A percentile compares a stretch with the other conserved stretches of the same genome.
These are phyloP conservation scores for Aspergillus quadrilineatus DNA, from an alignment of 2,329 filamentous ascomycete genomes.

Conservation along the genomic window DNA sequence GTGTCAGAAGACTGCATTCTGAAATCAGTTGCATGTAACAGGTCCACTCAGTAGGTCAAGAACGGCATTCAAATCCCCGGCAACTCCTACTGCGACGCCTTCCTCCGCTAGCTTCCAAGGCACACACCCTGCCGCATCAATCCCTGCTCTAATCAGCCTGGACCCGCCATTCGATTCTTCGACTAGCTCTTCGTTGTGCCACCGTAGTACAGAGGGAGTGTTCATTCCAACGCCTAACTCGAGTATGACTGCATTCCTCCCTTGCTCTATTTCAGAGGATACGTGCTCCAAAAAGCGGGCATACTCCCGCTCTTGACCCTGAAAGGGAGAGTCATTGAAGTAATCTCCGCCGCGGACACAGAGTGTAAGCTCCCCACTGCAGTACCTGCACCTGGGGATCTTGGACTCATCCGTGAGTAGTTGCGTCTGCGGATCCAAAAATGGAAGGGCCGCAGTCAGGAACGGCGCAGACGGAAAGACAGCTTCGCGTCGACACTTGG, in stretches of 20 bases:
- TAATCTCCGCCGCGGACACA: slow-evolving; percentile 25
- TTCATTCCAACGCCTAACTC: slow-evolving; percentile 26
- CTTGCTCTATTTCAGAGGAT: background rate
- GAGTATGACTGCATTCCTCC: slow-evolving; percentile 14
- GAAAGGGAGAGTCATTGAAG: slow-evolving; percentile 21
- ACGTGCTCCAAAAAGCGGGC: slow-evolving; percentile 7
- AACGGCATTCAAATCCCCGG: slow-evolving; percentile 14
- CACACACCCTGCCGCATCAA: slow-evolving; percentile 22
- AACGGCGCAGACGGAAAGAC: slow-evolving; percentile 20
- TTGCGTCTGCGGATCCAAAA: slow-evolving; percentile 19
- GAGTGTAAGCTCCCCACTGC: slow-evolving; percentile 19
- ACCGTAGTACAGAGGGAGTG: slow-evolving; percentile 23
- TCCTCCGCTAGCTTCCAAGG: slow-evolving; percentile 23
- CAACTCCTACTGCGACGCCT: slow-evolving; percentile 18
- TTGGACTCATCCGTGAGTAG: background rate
- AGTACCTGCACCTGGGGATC: slow-evolving; percentile 20
- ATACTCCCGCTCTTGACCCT: slow-evolving; percentile 16
- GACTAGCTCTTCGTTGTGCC: slow-evolving; percentile 24
- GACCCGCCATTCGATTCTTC: slow-evolving; percentile 7
- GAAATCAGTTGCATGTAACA: too few relatives aligned
- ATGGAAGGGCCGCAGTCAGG: slow-evolving; percentile 19
- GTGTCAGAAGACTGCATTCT: too few relatives aligned
- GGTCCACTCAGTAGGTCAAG: background rate
- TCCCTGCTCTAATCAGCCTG: slow-evolving; percentile 20
- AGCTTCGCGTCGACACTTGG: slow-evolving; percentile 22